Conservation (phyloP, 2,329 filamentous ascomycete species). For the Aspergillus costaricaensis region DNA sequence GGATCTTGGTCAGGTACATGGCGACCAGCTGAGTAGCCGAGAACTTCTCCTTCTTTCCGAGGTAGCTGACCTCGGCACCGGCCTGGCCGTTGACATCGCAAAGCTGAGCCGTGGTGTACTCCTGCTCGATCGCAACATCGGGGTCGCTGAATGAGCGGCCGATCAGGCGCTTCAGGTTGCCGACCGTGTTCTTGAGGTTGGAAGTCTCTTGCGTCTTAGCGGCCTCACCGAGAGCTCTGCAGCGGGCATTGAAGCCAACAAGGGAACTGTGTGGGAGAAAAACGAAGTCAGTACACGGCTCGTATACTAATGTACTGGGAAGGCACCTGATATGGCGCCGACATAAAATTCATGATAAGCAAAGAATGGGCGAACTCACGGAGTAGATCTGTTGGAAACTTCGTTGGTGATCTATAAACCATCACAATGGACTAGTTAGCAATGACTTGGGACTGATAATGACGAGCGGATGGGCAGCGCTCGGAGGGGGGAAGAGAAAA, state of each 20-base stretch:
- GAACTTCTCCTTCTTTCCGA: constrained; percentile 94
- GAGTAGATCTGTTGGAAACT: constrained; percentile 96
- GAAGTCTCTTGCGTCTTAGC: constrained; percentile 99
- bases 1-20: constrained; percentile 96
- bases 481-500: constrained; percentile 15
- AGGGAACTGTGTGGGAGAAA: constrained; percentile 64
- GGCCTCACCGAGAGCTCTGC: constrained; percentile 88
- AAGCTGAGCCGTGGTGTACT: constrained; percentile 82
- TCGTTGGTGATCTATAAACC: constrained; percentile 88
- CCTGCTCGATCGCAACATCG: constrained; percentile 89
- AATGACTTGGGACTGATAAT: constrained; percentile 5
- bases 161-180: constrained; percentile 86
- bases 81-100: constrained; percentile 92
- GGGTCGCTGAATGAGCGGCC: constrained; percentile 86
- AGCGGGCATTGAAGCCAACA: constrained; percentile 92
- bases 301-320: not conserved
- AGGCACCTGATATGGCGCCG: not conserved
- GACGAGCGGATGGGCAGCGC: not conserved
- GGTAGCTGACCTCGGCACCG: constrained; percentile 88
- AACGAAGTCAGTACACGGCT: constrained; percentile 20
- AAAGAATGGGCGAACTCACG: constrained; percentile 64
- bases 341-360: constrained; percentile 7
- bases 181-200: constrained; percentile 98
- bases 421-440: constrained; percentile 23
- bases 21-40: constrained; percentile 89